These are phyloP conservation scores for Cytospora piceae DNA, from an alignment of 2,329 filamentous ascomycete species.

Conservation along the genomic window DNA sequence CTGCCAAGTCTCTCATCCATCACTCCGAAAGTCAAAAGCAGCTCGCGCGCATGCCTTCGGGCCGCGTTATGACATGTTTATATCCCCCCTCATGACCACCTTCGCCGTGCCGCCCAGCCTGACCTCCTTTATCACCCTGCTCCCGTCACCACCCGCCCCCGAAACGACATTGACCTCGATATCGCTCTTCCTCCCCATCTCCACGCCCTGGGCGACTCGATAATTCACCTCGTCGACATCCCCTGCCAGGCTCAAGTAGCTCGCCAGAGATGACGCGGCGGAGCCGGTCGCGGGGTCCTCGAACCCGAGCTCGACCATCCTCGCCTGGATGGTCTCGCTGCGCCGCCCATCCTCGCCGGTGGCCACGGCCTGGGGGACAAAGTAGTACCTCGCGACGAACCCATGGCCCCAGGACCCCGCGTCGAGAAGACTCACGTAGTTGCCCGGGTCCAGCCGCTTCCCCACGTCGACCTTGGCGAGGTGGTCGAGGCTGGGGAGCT, in stretches of 20 bases:
- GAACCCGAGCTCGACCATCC: conserved; percentile 59
- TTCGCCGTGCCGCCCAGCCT: conserved; percentile 38
- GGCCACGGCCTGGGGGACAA: conserved; percentile 46
- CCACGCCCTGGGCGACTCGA: conserved; percentile 66
- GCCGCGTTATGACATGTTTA: conserved; percentile 28
- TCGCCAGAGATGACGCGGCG: conserved; percentile 60
- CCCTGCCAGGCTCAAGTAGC: conserved; percentile 54
- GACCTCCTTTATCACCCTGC: conserved; percentile 34
- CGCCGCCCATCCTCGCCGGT: conserved; percentile 34
- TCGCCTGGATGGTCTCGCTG: conserved; percentile 47
- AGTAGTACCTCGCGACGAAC: conserved; percentile 61
- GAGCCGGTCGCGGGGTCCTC: conserved; percentile 68
- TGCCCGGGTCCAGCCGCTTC: conserved; percentile 38
- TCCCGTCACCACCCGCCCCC: conserved; percentile 9
- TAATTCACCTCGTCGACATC: conserved; percentile 46
- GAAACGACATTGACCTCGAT: conserved; percentile 51
- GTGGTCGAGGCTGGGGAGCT: conserved; percentile 62
- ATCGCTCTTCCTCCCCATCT: conserved; percentile 65
- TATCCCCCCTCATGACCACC: conserved; percentile 38
- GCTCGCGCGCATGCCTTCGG: not conserved
- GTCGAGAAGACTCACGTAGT: conserved; percentile 47
- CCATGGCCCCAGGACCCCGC: conserved; percentile 56
- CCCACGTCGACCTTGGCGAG: conserved; percentile 49
- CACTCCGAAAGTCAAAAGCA: not conserved
- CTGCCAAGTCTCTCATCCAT: not conserved